Evolutionary conservation across 106 monocot species (phyloP).

Genomic region (Dioscorea dumetorum): DNA sequence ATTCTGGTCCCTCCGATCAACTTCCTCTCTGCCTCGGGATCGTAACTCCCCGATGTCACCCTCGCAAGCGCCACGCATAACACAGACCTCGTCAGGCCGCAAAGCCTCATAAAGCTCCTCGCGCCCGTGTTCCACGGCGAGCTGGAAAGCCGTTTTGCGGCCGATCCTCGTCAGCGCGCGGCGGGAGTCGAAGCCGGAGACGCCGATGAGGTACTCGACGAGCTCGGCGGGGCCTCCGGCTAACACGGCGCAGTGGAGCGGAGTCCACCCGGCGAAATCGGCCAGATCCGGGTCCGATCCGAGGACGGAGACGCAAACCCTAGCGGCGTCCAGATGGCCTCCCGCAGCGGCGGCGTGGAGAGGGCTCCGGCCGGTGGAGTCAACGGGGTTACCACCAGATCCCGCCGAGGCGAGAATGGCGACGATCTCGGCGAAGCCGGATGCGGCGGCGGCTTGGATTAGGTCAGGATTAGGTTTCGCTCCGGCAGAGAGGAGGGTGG

Average conservation of each 20-base stretch:
- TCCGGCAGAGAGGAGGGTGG: slow-evolving; percentile 11
- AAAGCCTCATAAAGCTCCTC: slow-evolving; percentile 15
- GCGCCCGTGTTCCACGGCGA: slow-evolving; percentile 28
- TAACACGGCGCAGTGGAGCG: slow-evolving; percentile 28
- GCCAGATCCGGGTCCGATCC: slow-evolving; percentile 21
- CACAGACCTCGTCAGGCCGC: slow-evolving; percentile 1
- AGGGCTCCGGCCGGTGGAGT: slow-evolving; percentile 18
- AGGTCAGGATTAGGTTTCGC: slow-evolving; percentile 8
- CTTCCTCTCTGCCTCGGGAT: slow-evolving; percentile 6
- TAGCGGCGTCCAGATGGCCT: slow-evolving; percentile 15
- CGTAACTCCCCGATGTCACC: slow-evolving; percentile 3
- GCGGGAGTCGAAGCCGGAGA: slow-evolving; percentile 9
- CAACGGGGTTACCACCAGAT: slow-evolving; percentile 1
- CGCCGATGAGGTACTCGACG: slow-evolving; percentile 5
- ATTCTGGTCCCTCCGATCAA: slow-evolving; percentile 22
- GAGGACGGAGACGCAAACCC: slow-evolving; percentile 16
- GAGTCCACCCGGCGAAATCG: slow-evolving; percentile 28
- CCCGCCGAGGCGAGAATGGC: slow-evolving; percentile 6
- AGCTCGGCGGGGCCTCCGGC: slow-evolving; percentile 4
- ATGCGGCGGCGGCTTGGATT: slow-evolving; percentile 27
- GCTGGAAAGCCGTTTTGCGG: slow-evolving; percentile 25
- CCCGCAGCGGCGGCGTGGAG: slow-evolving; percentile 24
- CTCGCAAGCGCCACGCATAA: slow-evolving; percentile 2
- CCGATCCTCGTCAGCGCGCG: slow-evolving; percentile 7
- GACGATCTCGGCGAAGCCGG: slow-evolving; percentile 15